Evolutionary conservation across 2,329 filamentous ascomycete genomes (phyloP).

Genomic region (Gaeumannomyces tritici): DNA sequence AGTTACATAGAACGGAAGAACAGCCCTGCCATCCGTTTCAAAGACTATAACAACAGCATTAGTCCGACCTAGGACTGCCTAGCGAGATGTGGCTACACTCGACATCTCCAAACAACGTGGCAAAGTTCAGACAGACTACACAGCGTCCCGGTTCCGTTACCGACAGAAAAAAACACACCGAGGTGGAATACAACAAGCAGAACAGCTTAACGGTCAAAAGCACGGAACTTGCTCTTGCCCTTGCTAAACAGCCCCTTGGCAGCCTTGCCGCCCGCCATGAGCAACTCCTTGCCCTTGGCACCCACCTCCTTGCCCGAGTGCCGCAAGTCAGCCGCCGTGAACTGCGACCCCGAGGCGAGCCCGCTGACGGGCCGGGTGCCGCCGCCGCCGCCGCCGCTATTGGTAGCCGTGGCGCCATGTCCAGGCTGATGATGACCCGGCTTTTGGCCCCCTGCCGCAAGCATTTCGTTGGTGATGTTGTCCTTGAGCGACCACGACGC

Average conservation of each 20-base stretch:
- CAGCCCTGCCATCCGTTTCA: background rate
- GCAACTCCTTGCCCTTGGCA: slow-evolving; percentile 77
- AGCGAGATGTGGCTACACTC: background rate
- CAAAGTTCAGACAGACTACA: background rate
- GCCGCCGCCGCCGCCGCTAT: slow-evolving; percentile 16
- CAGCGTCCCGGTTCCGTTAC: too few relatives aligned
- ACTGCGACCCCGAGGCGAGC: slow-evolving; percentile 27
- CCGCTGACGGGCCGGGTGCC: slow-evolving; percentile 23
- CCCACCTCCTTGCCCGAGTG: slow-evolving; percentile 57
- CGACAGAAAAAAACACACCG: background rate
- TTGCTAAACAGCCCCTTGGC: slow-evolving; percentile 89
- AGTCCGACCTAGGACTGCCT: background rate
- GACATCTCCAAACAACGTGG: background rate
- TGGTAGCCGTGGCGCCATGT: slow-evolving; percentile 17
- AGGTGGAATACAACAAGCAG: background rate
- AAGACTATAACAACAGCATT: background rate
- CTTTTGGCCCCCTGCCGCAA: background rate
- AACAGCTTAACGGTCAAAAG: background rate
- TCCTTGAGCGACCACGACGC: slow-evolving; percentile 20
- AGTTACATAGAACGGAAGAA: background rate
- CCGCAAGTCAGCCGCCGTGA: slow-evolving; percentile 33
- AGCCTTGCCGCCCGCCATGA: slow-evolving; percentile 78
- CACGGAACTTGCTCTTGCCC: slow-evolving; percentile 73
- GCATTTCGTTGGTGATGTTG: slow-evolving; percentile 5
- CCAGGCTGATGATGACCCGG: slow-evolving; percentile 6